phyloP scores from a whole-genome alignment of 345 rosid species.

The Lepidium sativum region DNA sequence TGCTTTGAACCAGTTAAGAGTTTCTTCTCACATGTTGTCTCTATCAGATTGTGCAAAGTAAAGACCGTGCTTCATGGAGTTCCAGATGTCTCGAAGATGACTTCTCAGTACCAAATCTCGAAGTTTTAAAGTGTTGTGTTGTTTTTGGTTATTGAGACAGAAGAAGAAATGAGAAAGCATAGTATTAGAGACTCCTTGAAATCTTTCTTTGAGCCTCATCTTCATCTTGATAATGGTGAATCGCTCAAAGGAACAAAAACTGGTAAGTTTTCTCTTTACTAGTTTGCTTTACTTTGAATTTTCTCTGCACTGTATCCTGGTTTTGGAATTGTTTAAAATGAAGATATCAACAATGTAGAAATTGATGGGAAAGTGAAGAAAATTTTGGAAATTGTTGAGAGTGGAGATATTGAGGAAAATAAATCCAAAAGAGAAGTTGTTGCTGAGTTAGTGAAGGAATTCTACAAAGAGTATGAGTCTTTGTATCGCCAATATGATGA shows the following conservation, averaged over 20 bases:
- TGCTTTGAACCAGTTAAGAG: constrained; percentile 9
- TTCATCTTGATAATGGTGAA: constrained; percentile 61
- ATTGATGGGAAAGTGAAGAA: constrained; percentile 59
- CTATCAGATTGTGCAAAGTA: not conserved
- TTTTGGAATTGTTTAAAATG: constrained; percentile 20
- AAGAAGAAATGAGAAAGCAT: constrained; percentile 52
- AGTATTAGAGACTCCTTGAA: constrained; percentile 52
- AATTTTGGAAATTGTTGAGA: constrained; percentile 58
- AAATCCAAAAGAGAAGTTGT: constrained; percentile 49
- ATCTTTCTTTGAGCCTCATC: constrained; percentile 62
- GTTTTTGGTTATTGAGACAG: constrained; percentile 12
- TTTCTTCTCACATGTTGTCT: constrained; percentile 9
- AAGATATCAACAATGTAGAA: constrained; percentile 45
- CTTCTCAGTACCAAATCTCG: constrained; percentile 17
- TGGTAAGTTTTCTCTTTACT: constrained; percentile 35
- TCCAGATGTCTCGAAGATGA: not conserved
- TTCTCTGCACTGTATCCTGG: too few relatives aligned
- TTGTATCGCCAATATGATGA: constrained; percentile 59
- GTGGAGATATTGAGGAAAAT: constrained; percentile 47
- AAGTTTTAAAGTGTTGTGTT: constrained; percentile 16
- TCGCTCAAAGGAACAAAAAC: constrained; percentile 63
- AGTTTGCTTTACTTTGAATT: not conserved
- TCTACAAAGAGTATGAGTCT: constrained; percentile 56
- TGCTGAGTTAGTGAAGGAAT: constrained; percentile 51
- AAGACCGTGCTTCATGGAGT: constrained; percentile 16